Base-by-base conservation (phyloP, 805 yeast genomes). In the Yarrowia hollandica region DNA sequence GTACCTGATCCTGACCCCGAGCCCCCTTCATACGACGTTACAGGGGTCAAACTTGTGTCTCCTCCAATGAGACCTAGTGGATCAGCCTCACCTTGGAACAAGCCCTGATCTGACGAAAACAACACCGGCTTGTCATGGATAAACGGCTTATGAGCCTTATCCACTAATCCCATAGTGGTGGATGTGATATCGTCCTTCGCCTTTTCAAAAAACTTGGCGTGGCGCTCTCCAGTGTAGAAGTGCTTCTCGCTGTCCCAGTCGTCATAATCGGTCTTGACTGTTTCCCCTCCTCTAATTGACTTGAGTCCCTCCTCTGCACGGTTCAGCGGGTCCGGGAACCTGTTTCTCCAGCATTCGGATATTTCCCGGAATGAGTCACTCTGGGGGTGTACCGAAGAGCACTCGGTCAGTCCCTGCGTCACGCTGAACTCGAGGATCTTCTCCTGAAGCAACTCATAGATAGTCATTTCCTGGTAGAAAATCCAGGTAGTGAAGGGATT, bases 141-240 rank as follows among this genome's bases (percentile, higher is more conserved):
- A 55, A 18, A 48, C 7, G 55, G 55, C 39, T 48, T 48, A 6
- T 48, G 38, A 8, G 55, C 55, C 12, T 48, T 48, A 6, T 48
- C 55, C n/a, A 48, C 55, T 3, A 48, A 30, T 2, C 39, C 55
- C 55, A 31, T 21, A 28, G 67, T 62, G 9, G 66, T 39, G 25
- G 54, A 60, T 8, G 60, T 59, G n/a, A 64, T 59, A 5, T 61
- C 60, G 30, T 73, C 75, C 2, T 80, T 78, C 5, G 81, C 79
- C 65, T 75, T 77, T 37, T 74, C 70, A 50, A 76, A 72, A 25
- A 76, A 70, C 38, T 55, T 30, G 64, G 77, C 59, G 38, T 62
- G 64, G 18, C 60, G 56, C 11, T 61, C 63, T 12, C 46, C 21
- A 5, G 44, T 50, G 19, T 39, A 26, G 9, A 44, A 44, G 35